phyloP scores from a whole-genome alignment of 2,329 filamentous ascomycete species.

The Raffaelea arxii region DNA sequence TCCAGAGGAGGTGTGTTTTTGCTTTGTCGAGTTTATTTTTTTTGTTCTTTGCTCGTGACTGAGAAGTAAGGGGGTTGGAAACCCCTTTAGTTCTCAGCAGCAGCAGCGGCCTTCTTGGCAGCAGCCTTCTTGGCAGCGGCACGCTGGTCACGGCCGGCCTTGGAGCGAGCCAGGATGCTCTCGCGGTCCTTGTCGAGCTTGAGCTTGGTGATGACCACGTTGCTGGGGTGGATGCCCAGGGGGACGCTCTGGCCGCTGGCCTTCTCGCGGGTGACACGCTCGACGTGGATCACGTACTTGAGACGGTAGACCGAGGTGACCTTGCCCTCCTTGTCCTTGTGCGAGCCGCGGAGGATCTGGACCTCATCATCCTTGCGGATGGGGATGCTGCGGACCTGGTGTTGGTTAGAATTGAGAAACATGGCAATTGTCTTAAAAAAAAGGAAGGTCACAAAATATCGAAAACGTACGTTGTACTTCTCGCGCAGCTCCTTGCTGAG shows the following conservation, averaged over 20 bases:
- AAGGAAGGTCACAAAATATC: not conserved
- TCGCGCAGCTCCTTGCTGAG: constrained; percentile 95
- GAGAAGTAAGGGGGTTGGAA: too few species aligned
- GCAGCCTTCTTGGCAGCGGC: constrained; percentile 66
- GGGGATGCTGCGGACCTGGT: constrained; percentile 84
- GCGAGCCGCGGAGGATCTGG: constrained; percentile 78
- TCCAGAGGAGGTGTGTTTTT: too few species aligned
- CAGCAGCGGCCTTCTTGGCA: constrained; percentile 59
- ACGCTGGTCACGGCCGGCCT: constrained; percentile 66
- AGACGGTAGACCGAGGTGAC: constrained; percentile 95
- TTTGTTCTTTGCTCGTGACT: too few species aligned
- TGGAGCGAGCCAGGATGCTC: constrained; percentile 78
- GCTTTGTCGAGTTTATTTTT: too few species aligned
- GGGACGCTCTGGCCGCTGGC: constrained; percentile 92
- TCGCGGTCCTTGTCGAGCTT: constrained; percentile 96
- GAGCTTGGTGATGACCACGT: constrained; percentile 97
- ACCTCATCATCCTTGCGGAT: constrained; percentile 98
- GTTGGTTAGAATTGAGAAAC: not conserved
- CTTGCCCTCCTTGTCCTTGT: constrained; percentile 99
- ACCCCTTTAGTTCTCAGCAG: constrained; percentile 31
- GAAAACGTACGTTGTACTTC: constrained; percentile 83
- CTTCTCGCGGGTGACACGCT: constrained; percentile 96
- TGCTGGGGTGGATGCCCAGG: constrained; percentile 88
- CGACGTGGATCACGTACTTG: constrained; percentile 95
- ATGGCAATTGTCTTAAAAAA: not conserved